These are phyloP conservation scores for Ophiosphaerella korrae DNA, from an alignment of 2,329 filamentous ascomycete genomes.

Conservation along the genomic window DNA sequence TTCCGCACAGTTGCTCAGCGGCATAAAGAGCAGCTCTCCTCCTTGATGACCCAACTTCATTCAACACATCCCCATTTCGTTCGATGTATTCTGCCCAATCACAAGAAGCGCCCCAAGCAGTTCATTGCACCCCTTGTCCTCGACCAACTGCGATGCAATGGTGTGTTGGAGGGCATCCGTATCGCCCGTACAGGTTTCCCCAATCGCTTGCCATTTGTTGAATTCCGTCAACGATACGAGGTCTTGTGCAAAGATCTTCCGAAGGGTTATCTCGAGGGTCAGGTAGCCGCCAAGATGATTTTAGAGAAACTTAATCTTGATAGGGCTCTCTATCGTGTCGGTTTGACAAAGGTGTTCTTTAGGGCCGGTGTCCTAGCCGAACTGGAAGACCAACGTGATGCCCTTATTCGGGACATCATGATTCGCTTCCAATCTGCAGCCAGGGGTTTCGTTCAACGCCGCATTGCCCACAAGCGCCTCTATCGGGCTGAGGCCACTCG, in stretches of 20 bases:
- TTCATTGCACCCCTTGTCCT: conserved; percentile 91
- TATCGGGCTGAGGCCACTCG: conserved; percentile 93
- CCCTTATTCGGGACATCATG: conserved; percentile 93
- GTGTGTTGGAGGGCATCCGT: conserved; percentile 97
- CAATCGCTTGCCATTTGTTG: conserved; percentile 86
- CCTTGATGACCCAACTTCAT: conserved; percentile 89
- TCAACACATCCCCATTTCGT: conserved; percentile 98
- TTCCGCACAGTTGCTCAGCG: conserved; percentile 96
- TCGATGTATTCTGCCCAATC: conserved; percentile 94
- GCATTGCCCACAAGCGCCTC: conserved; percentile 87
- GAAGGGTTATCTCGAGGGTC: conserved; percentile 88
- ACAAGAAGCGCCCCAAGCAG: conserved; percentile 95
- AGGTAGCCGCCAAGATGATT: conserved; percentile 82
- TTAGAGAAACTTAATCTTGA: conserved; percentile 88
- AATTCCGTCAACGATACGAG: conserved; percentile 95
- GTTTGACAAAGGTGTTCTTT: conserved; percentile 97
- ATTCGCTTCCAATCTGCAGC: conserved; percentile 90
- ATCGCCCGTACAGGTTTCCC: conserved; percentile 97
- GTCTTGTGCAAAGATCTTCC: conserved; percentile 87
- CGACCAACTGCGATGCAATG: conserved; percentile 96
- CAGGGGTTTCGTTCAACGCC: conserved; percentile 84
- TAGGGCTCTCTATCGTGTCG: conserved; percentile 84
- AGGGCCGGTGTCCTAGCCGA: conserved; percentile 93
- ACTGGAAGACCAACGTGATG: conserved; percentile 92
- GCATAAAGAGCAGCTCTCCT: conserved; percentile 98